Percentiles rank a stretch among this genome's conserved stretches.
These are phyloP conservation scores for Mycena haematopus DNA, from an alignment of 768 basidiomycete species.

Conservation along the genomic window DNA sequence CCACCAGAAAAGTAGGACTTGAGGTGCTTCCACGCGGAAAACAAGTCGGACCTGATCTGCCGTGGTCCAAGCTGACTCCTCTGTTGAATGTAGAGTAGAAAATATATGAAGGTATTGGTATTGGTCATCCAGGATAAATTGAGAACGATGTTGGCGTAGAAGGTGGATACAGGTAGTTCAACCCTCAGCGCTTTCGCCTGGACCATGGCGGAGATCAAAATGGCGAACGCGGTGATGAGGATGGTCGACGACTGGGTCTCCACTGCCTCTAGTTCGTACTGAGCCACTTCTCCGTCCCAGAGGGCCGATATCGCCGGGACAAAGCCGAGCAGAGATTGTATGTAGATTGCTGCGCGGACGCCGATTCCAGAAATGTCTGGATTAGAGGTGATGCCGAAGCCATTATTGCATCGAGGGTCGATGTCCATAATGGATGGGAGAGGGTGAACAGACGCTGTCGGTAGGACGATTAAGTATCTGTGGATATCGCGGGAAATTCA, in stretches of 20 bases:
- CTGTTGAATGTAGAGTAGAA: slow-evolving; percentile 29
- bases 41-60: neutral
- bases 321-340: slow-evolving; percentile 35
- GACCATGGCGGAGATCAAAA: slow-evolving; percentile 34
- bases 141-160: slow-evolving; percentile 35
- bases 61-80: slow-evolving; percentile 14
- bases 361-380: slow-evolving; percentile 34
- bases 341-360: slow-evolving; percentile 36
- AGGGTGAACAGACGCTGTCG: no score
- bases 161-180: slow-evolving; percentile 12
- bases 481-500: no score
- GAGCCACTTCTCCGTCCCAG: slow-evolving; percentile 29
- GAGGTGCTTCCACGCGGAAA: neutral
- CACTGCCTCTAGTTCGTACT: slow-evolving; percentile 28
- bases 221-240: slow-evolving; percentile 35
- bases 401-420: no score
- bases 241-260: slow-evolving; percentile 29
- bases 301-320: slow-evolving; percentile 33
- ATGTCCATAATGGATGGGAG: no score
- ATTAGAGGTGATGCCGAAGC: neutral
- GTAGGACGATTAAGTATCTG: no score
- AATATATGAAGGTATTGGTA: slow-evolving; percentile 28
- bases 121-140: slow-evolving; percentile 38
- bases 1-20: neutral
- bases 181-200: slow-evolving; percentile 29